Base-by-base conservation (phyloP, 2,329 filamentous ascomycete species). In the Pseudogymnoascus sp. region DNA sequence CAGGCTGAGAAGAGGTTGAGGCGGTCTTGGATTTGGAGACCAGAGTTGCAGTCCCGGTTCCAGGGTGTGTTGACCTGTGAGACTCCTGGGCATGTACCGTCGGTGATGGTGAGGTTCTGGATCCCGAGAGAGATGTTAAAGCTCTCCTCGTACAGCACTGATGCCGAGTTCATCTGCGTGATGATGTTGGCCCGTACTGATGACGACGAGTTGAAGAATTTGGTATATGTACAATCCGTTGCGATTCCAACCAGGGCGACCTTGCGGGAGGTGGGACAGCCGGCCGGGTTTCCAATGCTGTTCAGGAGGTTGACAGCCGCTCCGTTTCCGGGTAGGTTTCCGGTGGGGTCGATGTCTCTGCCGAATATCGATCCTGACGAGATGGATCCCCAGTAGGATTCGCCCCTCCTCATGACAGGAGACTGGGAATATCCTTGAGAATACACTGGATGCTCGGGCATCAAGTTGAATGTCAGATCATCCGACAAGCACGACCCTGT, bases 51-150 rank as follows among this genome's bases (percentile, higher is more conserved):
- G 21, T 78, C 84, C 62, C 90, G 80, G 72, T 99, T 99, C 92
- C 93, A 99, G 0, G 87, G 87, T 0, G 90, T 87, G 3, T 86
- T 82, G 1, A 84, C 72, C 8, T 87, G 81, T 5, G 88, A 78
- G 0, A 85, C 83, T 3, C 84, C 84, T 0, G 93, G 91, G 71
- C 95, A 99, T n/a, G 80, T 79, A 3, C 82, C 76, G 49, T 90
- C 85, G 63, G 85, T 90, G 65, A 97, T 84, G 31, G 91, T 89
- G 62, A 99, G 76, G 72, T 96, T 96, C 68, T 88, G 86, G 65
- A 99, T 85, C 46, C 92, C 95, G 37, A 99, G 85, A 0, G 93
- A 93, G 70, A 99, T 93, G 75, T 97, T 97, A 79, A 99, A 97
- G 6, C 90, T 90, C 69, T 82, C 85, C 75, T 99, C 95, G 72